Percentiles rank a stretch among this genome's conserved stretches.
Evolutionary conservation across 2,329 filamentous ascomycete genomes (phyloP).

Genomic region (Fonsecaea monophora): DNA sequence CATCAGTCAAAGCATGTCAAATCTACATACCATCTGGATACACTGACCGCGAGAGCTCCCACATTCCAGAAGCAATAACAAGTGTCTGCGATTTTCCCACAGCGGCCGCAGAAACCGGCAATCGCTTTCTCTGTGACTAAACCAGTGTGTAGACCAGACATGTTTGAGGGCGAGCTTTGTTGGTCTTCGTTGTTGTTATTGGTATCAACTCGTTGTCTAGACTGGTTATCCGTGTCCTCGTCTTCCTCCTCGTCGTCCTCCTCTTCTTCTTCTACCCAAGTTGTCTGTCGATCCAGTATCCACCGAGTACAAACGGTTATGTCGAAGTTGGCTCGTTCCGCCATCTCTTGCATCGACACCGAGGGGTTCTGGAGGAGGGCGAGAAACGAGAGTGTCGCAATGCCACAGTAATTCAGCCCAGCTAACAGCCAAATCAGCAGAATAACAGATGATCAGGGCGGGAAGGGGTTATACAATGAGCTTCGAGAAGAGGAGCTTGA

Average conservation of each 20-base stretch:
- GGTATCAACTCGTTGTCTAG: conserved; percentile 41
- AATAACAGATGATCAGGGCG: conserved; percentile 21
- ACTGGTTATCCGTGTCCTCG: neutral
- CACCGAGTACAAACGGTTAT: conserved; percentile 57
- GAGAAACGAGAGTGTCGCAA: conserved; percentile 63
- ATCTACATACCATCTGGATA: neutral
- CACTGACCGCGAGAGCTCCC: conserved; percentile 63
- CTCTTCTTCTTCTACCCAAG: conserved; percentile 58
- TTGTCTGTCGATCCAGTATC: conserved; percentile 70
- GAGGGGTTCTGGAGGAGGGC: conserved; percentile 22
- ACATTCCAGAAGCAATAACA: conserved; percentile 95
- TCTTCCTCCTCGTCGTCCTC: conserved; percentile 52
- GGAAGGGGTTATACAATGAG: conserved; percentile 67
- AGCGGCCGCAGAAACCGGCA: conserved; percentile 85
- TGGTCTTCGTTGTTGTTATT: conserved; percentile 46
- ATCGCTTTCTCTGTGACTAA: conserved; percentile 8
- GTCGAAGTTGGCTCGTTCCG: conserved; percentile 47
- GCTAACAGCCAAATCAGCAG: conserved; percentile 56
- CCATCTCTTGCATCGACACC: conserved; percentile 45
- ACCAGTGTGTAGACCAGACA: neutral
- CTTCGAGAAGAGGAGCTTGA: conserved; percentile 78
- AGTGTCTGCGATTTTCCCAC: conserved; percentile 91
- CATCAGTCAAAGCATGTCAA: conserved; percentile 28
- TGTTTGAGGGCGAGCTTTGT: conserved; percentile 2
- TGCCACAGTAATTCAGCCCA: conserved; percentile 88